Evolutionary conservation across 2,329 filamentous ascomycete species (phyloP), one percentile per base, ranked within the genome.

Genomic region (Verticillium klebahnii): DNA sequence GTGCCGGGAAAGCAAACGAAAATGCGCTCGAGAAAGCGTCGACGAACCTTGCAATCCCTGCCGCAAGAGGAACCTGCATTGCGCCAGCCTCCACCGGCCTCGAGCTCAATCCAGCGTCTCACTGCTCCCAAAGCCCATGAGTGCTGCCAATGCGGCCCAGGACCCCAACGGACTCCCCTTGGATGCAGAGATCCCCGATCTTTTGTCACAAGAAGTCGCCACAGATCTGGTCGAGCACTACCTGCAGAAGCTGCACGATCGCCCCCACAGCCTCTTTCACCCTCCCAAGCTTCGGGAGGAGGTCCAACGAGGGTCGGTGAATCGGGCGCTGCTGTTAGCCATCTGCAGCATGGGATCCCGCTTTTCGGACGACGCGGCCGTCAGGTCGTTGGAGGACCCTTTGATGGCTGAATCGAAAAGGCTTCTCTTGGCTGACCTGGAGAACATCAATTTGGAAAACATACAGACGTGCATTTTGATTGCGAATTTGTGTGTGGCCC

Each of bases 391-490:
- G 58, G 62, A 23, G 56, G 50, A 36, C 29, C 56, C 14, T 17
- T 61, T 65, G 19, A 60, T 61, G 19, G 59, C 50, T 50, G 62
- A 64, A 37, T 61, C 69, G 17, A 71, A 71, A 52, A 31, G 59
- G 12, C 56, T 67, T 14, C 58, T 71, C 3, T 58, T 65, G 31
- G 62, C 61, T 25, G 60, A 68, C 37, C 56, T 71, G 8, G 69
- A 69, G 52, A 61, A 65, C 36, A 63, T 69, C 52, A 62, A 66
- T 54, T 45, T 74, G 2, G 68, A 68, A n/a, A 72, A 69, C 52
- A 68, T 75, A 15, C 72, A 75, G 58, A 65, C 72, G 12, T 70
- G 69, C 61, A 71, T 75, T n/a, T 62, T 75, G 14, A 50, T 74
- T 9, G 72, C 67, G 3, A 74, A 68, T 56, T 34, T 67, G 29